phyloP scores from a whole-genome alignment of 495 filamentous ascomycete species.

The Parathielavia appendiculata region DNA sequence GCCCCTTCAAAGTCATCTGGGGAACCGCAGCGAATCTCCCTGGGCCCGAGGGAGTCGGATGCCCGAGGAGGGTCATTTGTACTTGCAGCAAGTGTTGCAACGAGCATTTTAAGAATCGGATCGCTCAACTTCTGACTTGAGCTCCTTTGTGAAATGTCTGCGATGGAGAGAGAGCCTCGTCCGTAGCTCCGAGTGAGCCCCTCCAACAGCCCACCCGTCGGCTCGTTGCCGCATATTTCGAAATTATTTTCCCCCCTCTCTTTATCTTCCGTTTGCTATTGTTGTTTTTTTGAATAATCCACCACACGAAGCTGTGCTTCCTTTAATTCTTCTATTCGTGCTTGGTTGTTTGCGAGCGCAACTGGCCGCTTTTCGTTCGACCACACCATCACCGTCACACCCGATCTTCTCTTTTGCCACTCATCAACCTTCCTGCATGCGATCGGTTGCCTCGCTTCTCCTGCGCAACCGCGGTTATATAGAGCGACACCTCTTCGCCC shows the following conservation, averaged over 20 bases:
- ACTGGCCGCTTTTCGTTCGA: slow-evolving; percentile 7
- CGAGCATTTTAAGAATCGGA: neutral
- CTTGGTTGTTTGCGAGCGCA: slow-evolving; percentile 9
- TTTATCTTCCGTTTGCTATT: slow-evolving; percentile 6
- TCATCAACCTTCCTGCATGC: neutral
- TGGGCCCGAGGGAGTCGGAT: neutral
- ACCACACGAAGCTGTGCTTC: slow-evolving; percentile 21
- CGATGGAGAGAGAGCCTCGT: neutral
- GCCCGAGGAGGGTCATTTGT: neutral
- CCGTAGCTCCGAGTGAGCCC: neutral
- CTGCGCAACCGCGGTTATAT: neutral
- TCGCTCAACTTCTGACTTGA: neutral
- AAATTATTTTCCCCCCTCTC: neutral
- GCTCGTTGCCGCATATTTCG: neutral
- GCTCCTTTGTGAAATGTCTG: neutral
- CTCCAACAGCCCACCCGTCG: neutral
- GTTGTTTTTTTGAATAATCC: neutral
- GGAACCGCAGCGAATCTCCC: neutral
- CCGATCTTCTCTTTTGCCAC: slow-evolving; percentile 8
- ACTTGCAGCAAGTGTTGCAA: slow-evolving; percentile 3
- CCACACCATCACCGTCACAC: slow-evolving; percentile 8
- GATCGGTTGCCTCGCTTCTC: slow-evolving; percentile 4
- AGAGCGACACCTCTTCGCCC: neutral
- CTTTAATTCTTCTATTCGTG: slow-evolving; percentile 8
- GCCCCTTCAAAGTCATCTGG: neutral